phyloP scores from a whole-genome alignment of 768 basidiomycete species.

The Suillus paluster region DNA sequence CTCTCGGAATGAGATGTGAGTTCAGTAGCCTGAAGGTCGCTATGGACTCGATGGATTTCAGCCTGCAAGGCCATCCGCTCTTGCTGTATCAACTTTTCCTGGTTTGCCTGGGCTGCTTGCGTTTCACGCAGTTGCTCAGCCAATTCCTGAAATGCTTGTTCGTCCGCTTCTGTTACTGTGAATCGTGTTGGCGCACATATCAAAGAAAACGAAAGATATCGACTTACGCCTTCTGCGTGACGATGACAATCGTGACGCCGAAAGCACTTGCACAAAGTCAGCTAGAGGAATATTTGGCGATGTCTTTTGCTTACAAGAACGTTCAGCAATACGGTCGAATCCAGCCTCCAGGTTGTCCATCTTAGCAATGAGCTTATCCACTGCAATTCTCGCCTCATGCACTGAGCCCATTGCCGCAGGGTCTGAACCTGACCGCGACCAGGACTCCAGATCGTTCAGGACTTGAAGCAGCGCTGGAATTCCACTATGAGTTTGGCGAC shows the following conservation, averaged over 20 bases:
- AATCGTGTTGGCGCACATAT: constrained; percentile 11
- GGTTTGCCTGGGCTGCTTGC: constrained; percentile 58
- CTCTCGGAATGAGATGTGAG: constrained; percentile 46
- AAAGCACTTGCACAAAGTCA: constrained; percentile 58
- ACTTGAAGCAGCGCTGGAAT: constrained; percentile 60
- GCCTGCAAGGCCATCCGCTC: constrained; percentile 58
- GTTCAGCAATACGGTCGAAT: constrained; percentile 87
- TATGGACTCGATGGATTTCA: constrained; percentile 60
- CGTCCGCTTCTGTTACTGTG: constrained; percentile 74
- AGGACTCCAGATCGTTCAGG: constrained; percentile 67
- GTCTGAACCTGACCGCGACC: constrained; percentile 51
- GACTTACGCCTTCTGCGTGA: constrained; percentile 75
- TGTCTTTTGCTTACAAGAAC: constrained; percentile 62
- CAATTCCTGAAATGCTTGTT: constrained; percentile 74
- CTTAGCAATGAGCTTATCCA: constrained; percentile 73
- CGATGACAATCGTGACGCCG: constrained; percentile 68
- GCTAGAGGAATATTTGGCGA: constrained; percentile 4
- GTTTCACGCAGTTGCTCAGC: constrained; percentile 65
- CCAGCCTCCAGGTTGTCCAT: constrained; percentile 82
- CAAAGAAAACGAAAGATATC: constrained; percentile 3
- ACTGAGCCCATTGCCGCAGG: constrained; percentile 57
- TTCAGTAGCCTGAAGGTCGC: constrained; percentile 46
- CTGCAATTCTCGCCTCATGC: constrained; percentile 57
- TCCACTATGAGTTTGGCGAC: constrained; percentile 15
- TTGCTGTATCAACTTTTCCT: constrained; percentile 62